Evolutionary conservation across 768 basidiomycete genomes (phyloP), one percentile per base, ranked within the genome.

Genomic region (Fistulinella prunicolor): DNA sequence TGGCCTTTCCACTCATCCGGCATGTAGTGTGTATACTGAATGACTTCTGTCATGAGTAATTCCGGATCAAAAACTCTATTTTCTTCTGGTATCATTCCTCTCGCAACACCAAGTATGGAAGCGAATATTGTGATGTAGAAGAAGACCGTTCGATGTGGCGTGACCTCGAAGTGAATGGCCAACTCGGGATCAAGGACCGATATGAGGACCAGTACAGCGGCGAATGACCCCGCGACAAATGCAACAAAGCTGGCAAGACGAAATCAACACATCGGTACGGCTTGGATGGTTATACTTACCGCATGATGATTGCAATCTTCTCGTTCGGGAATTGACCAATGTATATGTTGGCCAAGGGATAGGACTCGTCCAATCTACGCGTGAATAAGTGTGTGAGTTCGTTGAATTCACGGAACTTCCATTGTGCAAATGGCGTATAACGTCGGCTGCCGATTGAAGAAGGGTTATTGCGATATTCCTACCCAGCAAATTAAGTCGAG

Each of bases 321-420:
- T 94, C 94, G 58, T 98, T 98, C 0, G 96, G 96, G 63, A 96
- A 99, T 62, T 98, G 96, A 20, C 92, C 91, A 52, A 97, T 93
- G 64, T 98, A 99, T 76, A 93, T 87, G 65, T 86, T 93, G 10
- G 96, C 89, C 9, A 84, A 71, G 0, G 91, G 92, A 57, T 94
- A 92, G 47, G 90, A 93, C 61, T 90, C 84, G 54, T 93, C 85
- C 39, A 98, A 73, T 43, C 96, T 77, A 39, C 91, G 77, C 29
- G 82, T 76, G 66, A 98, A 99, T 29, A 94, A 73, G 69, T 99
- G 96, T 0, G 93, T 89, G 9, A 99, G 74, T 61, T 99, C 96
- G 64, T 99, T 99, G 75, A 97, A 99, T 65, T 99, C 96, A 47
- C 96, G 80, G 63, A 98, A 98, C 64, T 97, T 98, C 96, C 96